Conservation (phyloP, 2,329 filamentous ascomycete species). For the Fusarium humuli region DNA sequence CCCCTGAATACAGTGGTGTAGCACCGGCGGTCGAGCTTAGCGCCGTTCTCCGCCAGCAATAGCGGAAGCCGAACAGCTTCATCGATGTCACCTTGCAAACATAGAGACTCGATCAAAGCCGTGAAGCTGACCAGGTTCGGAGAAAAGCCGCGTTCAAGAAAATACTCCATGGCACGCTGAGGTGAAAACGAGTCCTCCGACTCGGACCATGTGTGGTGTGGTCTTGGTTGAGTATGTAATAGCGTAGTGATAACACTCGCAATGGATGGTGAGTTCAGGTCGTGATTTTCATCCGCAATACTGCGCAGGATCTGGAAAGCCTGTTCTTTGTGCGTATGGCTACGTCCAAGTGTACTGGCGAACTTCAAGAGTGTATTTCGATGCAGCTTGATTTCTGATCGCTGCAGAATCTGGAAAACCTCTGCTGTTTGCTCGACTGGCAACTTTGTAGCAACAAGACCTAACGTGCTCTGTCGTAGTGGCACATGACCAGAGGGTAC, state of each 20-base stretch:
- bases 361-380: conserved; percentile 61
- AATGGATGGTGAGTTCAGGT: conserved; percentile 60
- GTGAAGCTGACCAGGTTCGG: conserved; percentile 74
- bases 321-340: conserved; percentile 53
- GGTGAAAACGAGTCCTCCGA: conserved; percentile 46
- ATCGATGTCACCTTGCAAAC: conserved; percentile 59
- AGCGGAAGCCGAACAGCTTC: conserved; percentile 52
- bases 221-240: conserved; percentile 54
- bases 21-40: conserved; percentile 73
- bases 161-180: conserved; percentile 50
- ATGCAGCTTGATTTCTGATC: conserved; percentile 50
- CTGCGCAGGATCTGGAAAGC: conserved; percentile 57
- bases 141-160: conserved; percentile 70
- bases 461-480: conserved; percentile 56
- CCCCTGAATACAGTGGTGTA: conserved; percentile 78
- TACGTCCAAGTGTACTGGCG: conserved; percentile 58
- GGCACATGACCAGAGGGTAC: conserved; percentile 48
- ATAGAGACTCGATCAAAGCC: conserved; percentile 77
- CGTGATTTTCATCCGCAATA: conserved; percentile 54
- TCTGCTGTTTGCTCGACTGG: conserved; percentile 48
- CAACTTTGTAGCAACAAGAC: conserved; percentile 47
- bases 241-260: conserved; percentile 70
- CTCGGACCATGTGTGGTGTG: conserved; percentile 32
- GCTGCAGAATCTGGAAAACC: conserved; percentile 53
- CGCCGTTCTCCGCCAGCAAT: conserved; percentile 55